These are phyloP conservation scores for Dioscorea zingiberensis DNA, from an alignment of 106 monocot species.

Conservation along the genomic window DNA sequence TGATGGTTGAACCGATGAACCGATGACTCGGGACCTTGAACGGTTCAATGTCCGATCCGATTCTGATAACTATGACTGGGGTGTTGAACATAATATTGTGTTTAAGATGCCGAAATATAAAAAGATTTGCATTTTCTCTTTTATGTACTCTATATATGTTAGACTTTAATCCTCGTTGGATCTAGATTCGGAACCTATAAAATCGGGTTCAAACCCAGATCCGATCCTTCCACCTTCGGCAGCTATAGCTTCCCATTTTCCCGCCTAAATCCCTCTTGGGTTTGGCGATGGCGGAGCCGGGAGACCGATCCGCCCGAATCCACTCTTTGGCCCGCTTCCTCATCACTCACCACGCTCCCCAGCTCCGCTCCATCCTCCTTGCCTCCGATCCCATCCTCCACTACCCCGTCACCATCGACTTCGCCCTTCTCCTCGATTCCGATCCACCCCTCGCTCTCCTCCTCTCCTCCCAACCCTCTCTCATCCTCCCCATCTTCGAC, in stretches of 20 bases:
- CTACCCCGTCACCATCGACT: conserved; percentile 63
- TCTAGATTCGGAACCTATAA: too few species aligned
- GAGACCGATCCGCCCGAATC: conserved; percentile 2
- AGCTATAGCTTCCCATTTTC: not conserved
- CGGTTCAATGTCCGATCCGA: too few species aligned
- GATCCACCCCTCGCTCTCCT: conserved; percentile 56
- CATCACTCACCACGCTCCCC: conserved; percentile 38
- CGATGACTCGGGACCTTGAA: too few species aligned
- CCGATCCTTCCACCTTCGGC: not conserved
- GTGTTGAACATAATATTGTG: too few species aligned
- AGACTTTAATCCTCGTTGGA: too few species aligned
- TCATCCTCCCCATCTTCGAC: conserved; percentile 62
- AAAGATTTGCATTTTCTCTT: too few species aligned
- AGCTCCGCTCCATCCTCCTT: conserved; percentile 71
- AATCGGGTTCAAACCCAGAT: not conserved
- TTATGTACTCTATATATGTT: too few species aligned
- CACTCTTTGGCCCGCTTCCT: conserved; percentile 50
- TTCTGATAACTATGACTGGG: too few species aligned
- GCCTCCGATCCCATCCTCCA: conserved; percentile 53
- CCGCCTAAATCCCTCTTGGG: not conserved
- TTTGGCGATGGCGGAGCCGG: not conserved
- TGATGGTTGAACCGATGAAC: too few species aligned
- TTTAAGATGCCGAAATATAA: too few species aligned
- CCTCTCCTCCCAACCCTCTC: conserved; percentile 56
- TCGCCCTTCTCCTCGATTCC: conserved; percentile 40